These are phyloP conservation scores for Byssothecium circinans DNA, from an alignment of 2,329 filamentous ascomycete genomes.

Conservation along the genomic window DNA sequence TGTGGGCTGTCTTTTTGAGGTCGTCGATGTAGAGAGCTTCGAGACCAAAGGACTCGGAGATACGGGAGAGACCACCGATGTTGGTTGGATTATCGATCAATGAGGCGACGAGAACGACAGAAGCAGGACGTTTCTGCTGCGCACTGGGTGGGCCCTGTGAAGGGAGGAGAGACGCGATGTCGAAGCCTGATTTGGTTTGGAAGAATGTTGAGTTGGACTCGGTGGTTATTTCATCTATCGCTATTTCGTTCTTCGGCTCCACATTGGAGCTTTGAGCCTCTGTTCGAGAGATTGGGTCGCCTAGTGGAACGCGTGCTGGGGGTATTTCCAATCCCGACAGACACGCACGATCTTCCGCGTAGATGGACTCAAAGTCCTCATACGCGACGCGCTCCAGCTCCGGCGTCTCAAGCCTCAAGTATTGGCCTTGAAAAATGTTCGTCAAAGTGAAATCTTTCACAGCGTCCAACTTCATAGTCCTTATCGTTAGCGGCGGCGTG, in stretches of 20 bases:
- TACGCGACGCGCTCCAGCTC: slow-evolving; percentile 41
- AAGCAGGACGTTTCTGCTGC: slow-evolving; percentile 27
- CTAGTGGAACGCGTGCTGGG: slow-evolving; percentile 36
- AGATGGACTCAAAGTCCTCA: slow-evolving; percentile 46
- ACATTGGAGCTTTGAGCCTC: too few species aligned
- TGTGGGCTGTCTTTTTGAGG: slow-evolving; percentile 45
- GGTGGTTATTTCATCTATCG: neutral
- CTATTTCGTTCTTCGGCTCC: neutral
- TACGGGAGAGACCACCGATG: slow-evolving; percentile 53
- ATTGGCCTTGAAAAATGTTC: slow-evolving; percentile 51
- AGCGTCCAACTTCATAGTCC: slow-evolving; percentile 45
- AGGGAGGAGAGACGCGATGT: slow-evolving; percentile 32
- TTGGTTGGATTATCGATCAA: slow-evolving; percentile 55
- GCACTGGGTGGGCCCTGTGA: slow-evolving; percentile 17
- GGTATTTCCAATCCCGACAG: slow-evolving; percentile 12
- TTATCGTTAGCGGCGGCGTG: slow-evolving; percentile 43
- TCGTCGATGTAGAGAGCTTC: slow-evolving; percentile 49
- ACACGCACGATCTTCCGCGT: slow-evolving; percentile 23
- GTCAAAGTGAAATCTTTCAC: slow-evolving; percentile 47
- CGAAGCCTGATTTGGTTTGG: slow-evolving; percentile 57
- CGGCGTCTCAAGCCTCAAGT: slow-evolving; percentile 48
- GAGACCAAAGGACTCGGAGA: slow-evolving; percentile 56
- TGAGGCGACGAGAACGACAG: slow-evolving; percentile 53
- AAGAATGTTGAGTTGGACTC: slow-evolving; percentile 37
- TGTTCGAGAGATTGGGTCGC: slow-evolving; percentile 11